A percentile compares a stretch with the other conserved stretches of the same genome.
These are phyloP conservation scores for Coffea canephora DNA, from an alignment of 257 asterid species.

Conservation along the genomic window DNA sequence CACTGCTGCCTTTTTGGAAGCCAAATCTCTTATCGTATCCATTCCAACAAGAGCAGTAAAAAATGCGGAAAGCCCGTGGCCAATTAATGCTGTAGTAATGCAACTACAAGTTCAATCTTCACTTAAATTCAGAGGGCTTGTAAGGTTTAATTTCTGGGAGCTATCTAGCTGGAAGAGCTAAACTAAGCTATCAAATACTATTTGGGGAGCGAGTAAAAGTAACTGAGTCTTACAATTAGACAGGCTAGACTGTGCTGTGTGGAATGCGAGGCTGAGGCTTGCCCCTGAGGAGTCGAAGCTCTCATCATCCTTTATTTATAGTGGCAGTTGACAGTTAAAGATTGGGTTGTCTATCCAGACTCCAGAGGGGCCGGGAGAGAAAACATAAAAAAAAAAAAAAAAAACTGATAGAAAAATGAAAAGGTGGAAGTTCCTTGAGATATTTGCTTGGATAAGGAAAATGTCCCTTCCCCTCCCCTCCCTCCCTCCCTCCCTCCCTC, in stretches of 20 bases:
- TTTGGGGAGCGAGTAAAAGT: background rate
- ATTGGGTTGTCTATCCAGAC: conserved; percentile 23
- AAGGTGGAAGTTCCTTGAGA: conserved; percentile 34
- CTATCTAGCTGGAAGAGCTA: background rate
- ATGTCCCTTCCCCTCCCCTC: background rate
- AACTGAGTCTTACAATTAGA: background rate
- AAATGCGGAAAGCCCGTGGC: background rate
- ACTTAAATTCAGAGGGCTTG: background rate
- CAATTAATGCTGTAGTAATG: background rate
- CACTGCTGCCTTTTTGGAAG: conserved; percentile 69
- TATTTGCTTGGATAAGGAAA: conserved; percentile 38
- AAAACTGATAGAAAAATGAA: conserved; percentile 18
- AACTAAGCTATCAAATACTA: background rate
- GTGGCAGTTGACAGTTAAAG: conserved; percentile 39
- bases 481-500: background rate
- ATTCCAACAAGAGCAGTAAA: conserved; percentile 12
- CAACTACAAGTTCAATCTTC: background rate
- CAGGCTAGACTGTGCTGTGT: conserved; percentile 4
- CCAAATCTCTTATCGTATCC: conserved; percentile 65
- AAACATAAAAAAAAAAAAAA: background rate
- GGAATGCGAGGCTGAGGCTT: conserved; percentile 19
- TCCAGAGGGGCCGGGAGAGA: conserved; percentile 15
- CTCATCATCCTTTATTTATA: conserved; percentile 46
- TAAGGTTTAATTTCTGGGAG: background rate
- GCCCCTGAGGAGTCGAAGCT: conserved; percentile 24